Evolutionary conservation across 805 yeast species (phyloP).

Genomic region (Starmerella roubikii): DNA sequence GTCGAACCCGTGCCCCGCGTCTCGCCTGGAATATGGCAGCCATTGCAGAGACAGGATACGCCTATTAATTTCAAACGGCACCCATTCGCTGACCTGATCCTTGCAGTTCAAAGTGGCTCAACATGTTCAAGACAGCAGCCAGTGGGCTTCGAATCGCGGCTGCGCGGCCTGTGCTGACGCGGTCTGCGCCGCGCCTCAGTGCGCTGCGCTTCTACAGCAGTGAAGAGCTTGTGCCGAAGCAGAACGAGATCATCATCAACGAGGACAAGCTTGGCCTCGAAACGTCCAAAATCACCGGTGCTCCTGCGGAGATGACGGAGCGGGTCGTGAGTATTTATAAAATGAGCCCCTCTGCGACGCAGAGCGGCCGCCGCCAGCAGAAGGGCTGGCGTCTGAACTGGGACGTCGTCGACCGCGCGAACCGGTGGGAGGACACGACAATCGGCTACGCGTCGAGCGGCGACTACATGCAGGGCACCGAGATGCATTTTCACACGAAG

Average conservation of each 20-base stretch:
- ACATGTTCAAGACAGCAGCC: no score
- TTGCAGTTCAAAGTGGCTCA: no score
- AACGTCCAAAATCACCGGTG: conserved; percentile 34
- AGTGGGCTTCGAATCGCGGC: neutral
- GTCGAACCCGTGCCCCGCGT: no score
- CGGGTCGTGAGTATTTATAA: conserved; percentile 66
- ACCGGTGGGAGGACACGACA: conserved; percentile 81
- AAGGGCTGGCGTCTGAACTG: conserved; percentile 63
- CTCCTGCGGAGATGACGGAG: conserved; percentile 50
- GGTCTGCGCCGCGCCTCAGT: neutral
- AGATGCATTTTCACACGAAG: conserved; percentile 56
- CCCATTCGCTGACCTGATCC: no score
- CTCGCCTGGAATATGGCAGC: no score
- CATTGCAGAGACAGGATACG: no score
- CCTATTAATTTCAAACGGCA: no score
- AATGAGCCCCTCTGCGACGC: conserved; percentile 71
- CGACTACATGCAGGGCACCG: conserved; percentile 68
- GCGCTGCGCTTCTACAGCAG: conserved; percentile 3
- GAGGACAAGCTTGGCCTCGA: conserved; percentile 11
- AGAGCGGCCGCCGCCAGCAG: conserved; percentile 40
- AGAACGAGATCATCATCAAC: conserved; percentile 13
- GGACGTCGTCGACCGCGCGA: conserved; percentile 63
- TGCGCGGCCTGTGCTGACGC: no score
- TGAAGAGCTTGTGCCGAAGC: conserved; percentile 3
- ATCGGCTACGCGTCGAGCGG: conserved; percentile 73